Evolutionary conservation across 805 yeast genomes (phyloP).

Genomic region (Candida schatavii): DNA sequence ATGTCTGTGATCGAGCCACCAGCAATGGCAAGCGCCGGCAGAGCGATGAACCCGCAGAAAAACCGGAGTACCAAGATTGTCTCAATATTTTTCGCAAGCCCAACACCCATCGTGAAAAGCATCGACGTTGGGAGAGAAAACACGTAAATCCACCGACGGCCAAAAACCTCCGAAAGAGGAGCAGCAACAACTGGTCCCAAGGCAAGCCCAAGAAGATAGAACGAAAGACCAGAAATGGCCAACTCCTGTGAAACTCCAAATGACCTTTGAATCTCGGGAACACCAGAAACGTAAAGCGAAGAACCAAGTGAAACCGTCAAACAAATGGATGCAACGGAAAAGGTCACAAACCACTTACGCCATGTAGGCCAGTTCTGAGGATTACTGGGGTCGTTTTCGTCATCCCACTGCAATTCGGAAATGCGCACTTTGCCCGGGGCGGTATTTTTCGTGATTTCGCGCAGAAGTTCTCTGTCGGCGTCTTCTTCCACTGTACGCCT

Average conservation of each 20-base stretch:
- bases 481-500: constrained; percentile 16
- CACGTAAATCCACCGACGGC: constrained; percentile 61
- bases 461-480: constrained; percentile 14
- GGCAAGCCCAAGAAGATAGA: constrained; percentile 69
- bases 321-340: constrained; percentile 63
- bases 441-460: constrained; percentile 4
- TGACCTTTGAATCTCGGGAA: constrained; percentile 47
- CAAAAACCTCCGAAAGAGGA: constrained; percentile 68
- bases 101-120: constrained; percentile 74
- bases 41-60: constrained; percentile 71
- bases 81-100: constrained; percentile 58
- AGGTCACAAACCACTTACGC: constrained; percentile 65
- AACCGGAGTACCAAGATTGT: constrained; percentile 66
- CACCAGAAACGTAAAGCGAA: constrained; percentile 65
- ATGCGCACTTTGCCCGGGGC: constrained; percentile 10
- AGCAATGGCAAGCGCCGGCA: constrained; percentile 81
- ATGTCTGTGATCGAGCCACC: constrained; percentile 82
- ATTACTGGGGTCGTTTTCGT: constrained; percentile 56
- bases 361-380: constrained; percentile 67
- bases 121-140: constrained; percentile 61
- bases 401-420: constrained; percentile 52
- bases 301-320: constrained; percentile 74
- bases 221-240: constrained; percentile 64
- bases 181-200: constrained; percentile 70
- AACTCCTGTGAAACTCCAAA: constrained; percentile 59